Conservation (phyloP, 345 rosid species). For the Citrus glauca region DNA sequence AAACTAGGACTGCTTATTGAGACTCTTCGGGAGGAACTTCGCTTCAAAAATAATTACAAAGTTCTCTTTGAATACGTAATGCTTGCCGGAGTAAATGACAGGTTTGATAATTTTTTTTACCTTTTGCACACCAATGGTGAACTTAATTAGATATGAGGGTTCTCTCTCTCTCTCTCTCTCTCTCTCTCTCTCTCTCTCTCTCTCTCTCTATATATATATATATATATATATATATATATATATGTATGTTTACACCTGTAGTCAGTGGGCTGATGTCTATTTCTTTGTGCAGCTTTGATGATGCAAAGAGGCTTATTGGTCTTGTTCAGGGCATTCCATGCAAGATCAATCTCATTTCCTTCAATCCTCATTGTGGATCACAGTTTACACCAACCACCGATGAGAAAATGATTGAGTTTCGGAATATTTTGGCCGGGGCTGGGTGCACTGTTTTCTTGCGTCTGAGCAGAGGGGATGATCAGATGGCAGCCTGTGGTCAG, state of each 20-base stretch:
- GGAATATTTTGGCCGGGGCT: constrained; percentile 64
- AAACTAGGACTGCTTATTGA: constrained; percentile 72
- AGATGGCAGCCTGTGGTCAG: constrained; percentile 98
- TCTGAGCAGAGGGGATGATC: constrained; percentile 82
- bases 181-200: background rate
- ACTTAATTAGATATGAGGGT: background rate
- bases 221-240: too few relatives aligned
- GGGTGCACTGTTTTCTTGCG: constrained; percentile 67
- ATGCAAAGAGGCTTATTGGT: constrained; percentile 77
- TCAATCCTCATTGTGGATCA: constrained; percentile 84
- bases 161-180: background rate
- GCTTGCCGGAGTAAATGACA: constrained; percentile 90
- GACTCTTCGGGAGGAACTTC: constrained; percentile 72
- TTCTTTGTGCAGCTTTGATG: constrained; percentile 59
- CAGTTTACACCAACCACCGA: constrained; percentile 67
- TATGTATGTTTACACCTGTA: background rate
- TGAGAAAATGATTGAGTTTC: constrained; percentile 75
- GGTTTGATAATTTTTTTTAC: constrained; percentile 33
- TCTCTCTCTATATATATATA: too few relatives aligned
- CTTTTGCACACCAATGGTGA: background rate
- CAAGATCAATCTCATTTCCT: constrained; percentile 89
- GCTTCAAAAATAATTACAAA: constrained; percentile 58
- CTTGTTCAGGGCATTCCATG: constrained; percentile 91
- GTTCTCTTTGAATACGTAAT: constrained; percentile 87
- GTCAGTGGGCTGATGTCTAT: background rate